Base-by-base conservation (phyloP, 108 stramenopile genomes). In the Nitzschia inconspicua region DNA sequence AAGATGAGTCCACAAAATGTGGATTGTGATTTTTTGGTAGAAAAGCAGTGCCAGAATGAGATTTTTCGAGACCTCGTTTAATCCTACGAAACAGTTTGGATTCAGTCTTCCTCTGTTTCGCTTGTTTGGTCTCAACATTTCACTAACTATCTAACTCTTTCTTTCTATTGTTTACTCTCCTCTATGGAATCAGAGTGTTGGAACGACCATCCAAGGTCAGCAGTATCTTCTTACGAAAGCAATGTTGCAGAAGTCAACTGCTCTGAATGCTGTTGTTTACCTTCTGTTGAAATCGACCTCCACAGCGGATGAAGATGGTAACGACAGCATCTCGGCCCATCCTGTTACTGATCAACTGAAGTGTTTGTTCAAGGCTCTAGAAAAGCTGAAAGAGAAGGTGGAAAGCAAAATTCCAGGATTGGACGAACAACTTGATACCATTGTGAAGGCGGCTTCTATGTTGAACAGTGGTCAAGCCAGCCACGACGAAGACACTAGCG, bases 341-440 rank as follows among this genome's bases (percentile, higher is more conserved):
- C 93, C 93, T 7, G 84, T 94, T 7, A 78, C 91, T 63, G 70
- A 60, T 26, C 78, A 91, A 11, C 43, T 94, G 35, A 78, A 96
- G 58, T 78, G 85, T 47, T 56, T 84, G 28, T 78, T 79, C 35
- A 56, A 61, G 1, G 23, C 88, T 26, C 55, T 57, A 0, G 74
- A 88, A 34, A 81, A 77, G 53, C 79, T 94, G 3, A 64, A 71
- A 47, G 73, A 75, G 7, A 64, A 70, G 23, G 83, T 96, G 10
- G 86, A 84, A 26, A 53, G 50, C 19, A 72, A 72, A 35, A 60
- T 70, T 20, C 50, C 55, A 14, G 70, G 64, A 22, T 47, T 95
- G 27, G 42, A 69, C 18, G 57, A 82, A 4, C 85, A 91, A 42
- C 28, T 91, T 24, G 66, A 71, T 34, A 78, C 72, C 63, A 44